Evolutionary conservation across 495 filamentous ascomycete genomes (phyloP).

Genomic region (Neurospora sp.): DNA sequence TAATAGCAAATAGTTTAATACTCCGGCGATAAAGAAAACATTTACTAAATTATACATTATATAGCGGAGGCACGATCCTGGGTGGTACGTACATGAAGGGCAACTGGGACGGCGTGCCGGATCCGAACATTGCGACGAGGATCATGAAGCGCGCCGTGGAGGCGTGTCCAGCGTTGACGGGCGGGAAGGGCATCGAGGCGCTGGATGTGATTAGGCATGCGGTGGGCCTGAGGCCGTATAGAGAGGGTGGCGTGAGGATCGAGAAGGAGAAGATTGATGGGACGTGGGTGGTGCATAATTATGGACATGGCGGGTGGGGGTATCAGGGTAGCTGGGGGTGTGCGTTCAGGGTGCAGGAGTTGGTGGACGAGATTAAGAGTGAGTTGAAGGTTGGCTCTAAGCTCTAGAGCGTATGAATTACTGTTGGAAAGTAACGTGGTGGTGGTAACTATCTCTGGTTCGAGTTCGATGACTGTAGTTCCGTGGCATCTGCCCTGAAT

Average conservation of each 20-base stretch:
- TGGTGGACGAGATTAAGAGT: constrained; percentile 52
- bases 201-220: constrained; percentile 81
- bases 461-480: no score
- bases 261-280: constrained; percentile 71
- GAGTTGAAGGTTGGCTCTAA: constrained; percentile 7
- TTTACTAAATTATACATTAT: no score
- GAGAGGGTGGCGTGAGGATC: constrained; percentile 66
- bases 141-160: constrained; percentile 84
- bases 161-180: constrained; percentile 60
- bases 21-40: no score
- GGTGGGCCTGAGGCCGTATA: constrained; percentile 73
- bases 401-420: background rate
- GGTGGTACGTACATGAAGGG: constrained; percentile 80
- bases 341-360: constrained; percentile 52
- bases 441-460: background rate
- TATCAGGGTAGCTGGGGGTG: constrained; percentile 87
- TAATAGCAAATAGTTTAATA: no score
- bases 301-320: constrained; percentile 90
- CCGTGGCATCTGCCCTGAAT: no score
- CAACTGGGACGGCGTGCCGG: constrained; percentile 72
- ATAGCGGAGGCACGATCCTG: constrained; percentile 58
- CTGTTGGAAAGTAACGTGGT: background rate
- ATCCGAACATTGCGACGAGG: constrained; percentile 67
- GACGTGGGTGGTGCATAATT: constrained; percentile 80
- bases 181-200: constrained; percentile 66